A percentile compares a stretch with the other conserved stretches of the same genome.
Evolutionary conservation across 176 grass and related monocot genomes (phyloP).

Genomic region (Paspalum vaginatum): DNA sequence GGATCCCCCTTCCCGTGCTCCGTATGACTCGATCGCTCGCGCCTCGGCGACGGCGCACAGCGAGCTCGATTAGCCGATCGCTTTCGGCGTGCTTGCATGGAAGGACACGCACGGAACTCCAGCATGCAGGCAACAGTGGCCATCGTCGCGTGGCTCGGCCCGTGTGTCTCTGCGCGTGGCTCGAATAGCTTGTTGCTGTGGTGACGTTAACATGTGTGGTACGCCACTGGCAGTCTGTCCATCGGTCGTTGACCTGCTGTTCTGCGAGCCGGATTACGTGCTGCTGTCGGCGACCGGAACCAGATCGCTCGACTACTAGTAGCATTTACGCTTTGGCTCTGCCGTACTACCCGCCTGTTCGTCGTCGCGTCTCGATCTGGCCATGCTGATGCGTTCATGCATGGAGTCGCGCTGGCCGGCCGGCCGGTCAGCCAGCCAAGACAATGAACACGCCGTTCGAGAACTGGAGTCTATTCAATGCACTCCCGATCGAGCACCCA

Average conservation of each 20-base stretch:
- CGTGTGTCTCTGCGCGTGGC: not conserved
- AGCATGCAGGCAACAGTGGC: not conserved
- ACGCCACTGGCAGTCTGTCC: not conserved
- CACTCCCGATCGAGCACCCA: no score
- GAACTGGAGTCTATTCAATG: constrained; percentile 44
- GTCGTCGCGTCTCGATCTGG: not conserved
- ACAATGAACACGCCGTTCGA: not conserved
- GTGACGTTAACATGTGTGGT: not conserved
- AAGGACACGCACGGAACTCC: not conserved
- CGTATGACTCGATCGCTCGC: not conserved
- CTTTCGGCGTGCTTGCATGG: not conserved
- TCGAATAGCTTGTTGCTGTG: not conserved
- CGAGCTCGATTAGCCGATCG: not conserved
- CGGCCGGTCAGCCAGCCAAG: no score
- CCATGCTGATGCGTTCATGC: not conserved
- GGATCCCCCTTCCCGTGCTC: no score
- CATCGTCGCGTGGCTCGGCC: not conserved
- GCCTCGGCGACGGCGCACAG: not conserved
- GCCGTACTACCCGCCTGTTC: not conserved
- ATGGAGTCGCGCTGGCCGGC: not conserved
- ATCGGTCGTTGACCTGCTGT: not conserved
- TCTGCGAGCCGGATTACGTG: constrained; percentile 8
- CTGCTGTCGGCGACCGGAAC: constrained; percentile 32
- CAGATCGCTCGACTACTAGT: not conserved
- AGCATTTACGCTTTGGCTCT: constrained; percentile 29